Base-by-base conservation (phyloP, 441 rosid species). In the Theobroma grandiflorum region DNA sequence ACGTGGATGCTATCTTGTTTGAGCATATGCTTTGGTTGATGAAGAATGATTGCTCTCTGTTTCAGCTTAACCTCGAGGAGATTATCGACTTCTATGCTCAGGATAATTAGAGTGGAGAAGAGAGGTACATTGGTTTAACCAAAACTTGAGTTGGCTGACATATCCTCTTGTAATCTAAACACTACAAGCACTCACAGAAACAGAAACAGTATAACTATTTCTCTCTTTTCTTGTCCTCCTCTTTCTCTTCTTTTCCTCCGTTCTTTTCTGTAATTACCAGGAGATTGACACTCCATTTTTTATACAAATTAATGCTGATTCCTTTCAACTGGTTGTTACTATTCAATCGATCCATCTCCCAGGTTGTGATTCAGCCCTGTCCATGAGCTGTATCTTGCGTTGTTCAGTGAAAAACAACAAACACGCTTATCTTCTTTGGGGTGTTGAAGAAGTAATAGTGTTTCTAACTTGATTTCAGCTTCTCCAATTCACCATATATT, bases 21-120 rank as follows among this genome's bases (percentile, higher is more conserved):
- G 98, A 95, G 86, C 98, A 95, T 80, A 92, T 95, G 95, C 16
- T 95, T 78, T 95, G 97, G 98, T 86, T 93, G 79, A 83, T 92
- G 93, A 78, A 85, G 8, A 93, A 92, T 78, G 98, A 93, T 77
- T 84, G 73, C 40, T 85, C 94, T 80, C 79, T 93, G 79, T 91
- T 87, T 78, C 82, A 88, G 88, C 92, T 93, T 50, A 90, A 95
- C 85, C 85, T 95, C 38, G 72, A 85, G 72, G 95, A 95, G 88
- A 90, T 93, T 58, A 88, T 90, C 64, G 91, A 95, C 53, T 95
- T 93, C 80, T 95, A 93, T 78, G 87, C 92, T 81, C 95, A 86
- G 65, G 91, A 91, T 83, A 74, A 18, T 75, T 87, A 86, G 81
- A 26, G 0, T 38, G 12, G 15, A 8, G 22, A 55, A 16, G 10